Evolutionary conservation across 495 filamentous ascomycete species (phyloP), one percentile per base, ranked within the genome.

Genomic region (Penicillium paradoxum): DNA sequence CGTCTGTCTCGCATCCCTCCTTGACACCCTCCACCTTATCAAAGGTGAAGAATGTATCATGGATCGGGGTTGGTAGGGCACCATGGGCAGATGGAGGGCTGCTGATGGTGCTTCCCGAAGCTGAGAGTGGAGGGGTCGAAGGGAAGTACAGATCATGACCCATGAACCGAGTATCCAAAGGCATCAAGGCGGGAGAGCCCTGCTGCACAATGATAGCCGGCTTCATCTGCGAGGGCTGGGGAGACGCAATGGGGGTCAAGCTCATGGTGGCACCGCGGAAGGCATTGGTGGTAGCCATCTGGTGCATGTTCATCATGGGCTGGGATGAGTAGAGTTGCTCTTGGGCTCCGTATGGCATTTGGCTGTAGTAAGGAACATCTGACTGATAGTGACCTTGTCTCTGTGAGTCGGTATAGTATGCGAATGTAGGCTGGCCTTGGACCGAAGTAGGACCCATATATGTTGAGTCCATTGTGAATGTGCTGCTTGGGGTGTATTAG

Each of bases 371-470:
- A 49, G 63, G 52, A 59, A 73, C 58, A 42, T 77, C 71, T 51
- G 73, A 65, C 44, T 89, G 90, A 77, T 90, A 96, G 65, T 89
- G 87, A 27, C 87, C 85, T 65, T 92, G 88, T 61, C 90, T 82
- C 67, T 95, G 87, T 40, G 84, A 80, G 49, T 92, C 89, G 51
- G 82, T 86, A 73, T 96, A 97, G 78, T 92, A 96, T 82, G 88
- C 91, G 79, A 95, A 97, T 15, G 87, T 75, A 47, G 88, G 79
- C 64, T 89, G 88, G 39, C 83, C 87, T 77, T 87, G 86, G 64
- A 78, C 53, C 76, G 60, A 59, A 19, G 63, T 44, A 62, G 68
- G 60, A 68, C 63, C 61, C 56, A 81, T 71, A 64, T 85, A 84
- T 64, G 77, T 71, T 57, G 74, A 68, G 62, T 82, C 81, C 82